Evolutionary conservation across 805 yeast species (phyloP), one percentile per base, ranked within the genome.

Genomic region (Myxozyma geophila): DNA sequence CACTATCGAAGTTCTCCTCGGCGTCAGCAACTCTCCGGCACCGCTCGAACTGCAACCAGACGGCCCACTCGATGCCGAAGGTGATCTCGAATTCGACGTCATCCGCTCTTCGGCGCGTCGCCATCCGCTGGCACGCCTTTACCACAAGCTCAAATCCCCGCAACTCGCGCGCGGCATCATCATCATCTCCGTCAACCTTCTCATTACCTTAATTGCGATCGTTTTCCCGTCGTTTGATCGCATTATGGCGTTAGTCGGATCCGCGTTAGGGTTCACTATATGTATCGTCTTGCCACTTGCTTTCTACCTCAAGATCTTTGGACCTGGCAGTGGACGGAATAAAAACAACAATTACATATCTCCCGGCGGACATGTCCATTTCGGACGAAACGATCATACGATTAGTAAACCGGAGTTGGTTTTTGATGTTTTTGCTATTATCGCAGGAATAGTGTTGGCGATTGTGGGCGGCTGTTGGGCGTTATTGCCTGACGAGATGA

Each of bases 231-330:
- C 86, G 59, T 92, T 92, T 73, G 97, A 91, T 71, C 84, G 84
- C 69, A 81, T 92, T 58, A 87, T 92, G 75, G 90, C 96, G 7
- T 83, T 92, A 52, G 75, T 90, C 69, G 97, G 97, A 7, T 84
- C 93, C 5, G 86, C 90, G 0, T 80, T 92, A 57, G 90, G 96
- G 70, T 88, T 90, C 74, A 79, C 87, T 2, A 85, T 91, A 41
- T 92, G 97, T 74, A 78, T 91, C 59, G 87, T 90, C 21, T 80
- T 91, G 28, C 97, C 97, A 2, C 78, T 90, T 23, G 71, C 82
- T 10, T 92, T 91, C 74, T 90, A 92, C 75, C 72, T 88, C 64
- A 80, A 76, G 66, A 79, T 87, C 44, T 87, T 86, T 72, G 74
- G 60, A 5, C 58, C 66, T 6, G 63, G 62, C 19, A 17, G 53